Conservation (phyloP, 768 basidiomycete species). For the Boletus barrowsii region DNA sequence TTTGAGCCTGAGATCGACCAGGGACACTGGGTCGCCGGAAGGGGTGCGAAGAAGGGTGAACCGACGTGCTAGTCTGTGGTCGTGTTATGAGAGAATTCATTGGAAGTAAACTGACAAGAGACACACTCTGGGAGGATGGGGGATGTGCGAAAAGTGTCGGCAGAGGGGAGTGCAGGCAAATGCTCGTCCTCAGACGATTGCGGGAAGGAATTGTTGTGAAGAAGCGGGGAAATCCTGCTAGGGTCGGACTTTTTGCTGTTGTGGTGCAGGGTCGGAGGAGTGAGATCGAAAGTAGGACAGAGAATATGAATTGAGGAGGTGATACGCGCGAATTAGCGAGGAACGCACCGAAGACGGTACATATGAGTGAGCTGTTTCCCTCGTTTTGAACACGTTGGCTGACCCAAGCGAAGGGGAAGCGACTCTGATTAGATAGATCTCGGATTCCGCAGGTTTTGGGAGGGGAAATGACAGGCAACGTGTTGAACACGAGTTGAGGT, state of each 20-base stretch:
- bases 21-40: conserved; percentile 59
- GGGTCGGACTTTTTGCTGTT: conserved; percentile 75
- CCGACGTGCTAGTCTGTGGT: conserved; percentile 68
- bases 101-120: conserved; percentile 6
- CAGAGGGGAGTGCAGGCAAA: conserved; percentile 60
- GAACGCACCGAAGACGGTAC: conserved; percentile 80
- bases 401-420: conserved; percentile 24
- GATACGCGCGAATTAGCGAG: conserved; percentile 28
- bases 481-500: conserved; percentile 68
- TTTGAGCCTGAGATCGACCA: conserved; percentile 62
- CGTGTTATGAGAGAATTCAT: conserved; percentile 9
- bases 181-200: conserved; percentile 36
- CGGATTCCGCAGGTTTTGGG: conserved; percentile 9
- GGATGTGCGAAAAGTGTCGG: conserved; percentile 81
- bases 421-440: conserved; percentile 35
- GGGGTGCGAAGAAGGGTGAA: conserved; percentile 76
- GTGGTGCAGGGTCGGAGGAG: conserved; percentile 24
- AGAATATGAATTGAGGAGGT: conserved; percentile 23
- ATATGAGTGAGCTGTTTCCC: conserved; percentile 45
- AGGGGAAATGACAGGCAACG: conserved; percentile 55
- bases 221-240: conserved; percentile 46
- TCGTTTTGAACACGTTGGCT: conserved; percentile 72
- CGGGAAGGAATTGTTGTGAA: conserved; percentile 30
- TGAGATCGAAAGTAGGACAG: conserved; percentile 19
- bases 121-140: conserved; percentile 83